These are phyloP conservation scores for Pedinophyceae sp. DNA, from an alignment of 139 green algal species.

Conservation along the genomic window DNA sequence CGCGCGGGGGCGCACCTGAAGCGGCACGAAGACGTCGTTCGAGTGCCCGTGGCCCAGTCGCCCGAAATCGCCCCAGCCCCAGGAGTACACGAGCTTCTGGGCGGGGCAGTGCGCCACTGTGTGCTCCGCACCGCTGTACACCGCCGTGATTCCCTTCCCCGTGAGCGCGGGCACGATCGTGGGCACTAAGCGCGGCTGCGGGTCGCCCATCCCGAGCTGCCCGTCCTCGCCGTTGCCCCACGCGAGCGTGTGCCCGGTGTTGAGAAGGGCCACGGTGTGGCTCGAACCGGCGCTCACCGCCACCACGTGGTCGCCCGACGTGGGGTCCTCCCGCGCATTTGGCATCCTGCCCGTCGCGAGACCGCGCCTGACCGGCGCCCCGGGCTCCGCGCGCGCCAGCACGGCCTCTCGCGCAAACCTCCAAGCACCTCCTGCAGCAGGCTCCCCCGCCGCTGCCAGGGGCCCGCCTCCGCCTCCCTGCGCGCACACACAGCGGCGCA, in stretches of 20 bases:
- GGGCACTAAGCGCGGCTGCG: constrained; percentile 11
- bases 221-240: constrained; percentile 80
- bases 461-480: too few species aligned
- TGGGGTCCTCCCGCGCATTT: too few species aligned
- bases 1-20: too few species aligned
- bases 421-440: too few species aligned
- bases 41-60: constrained; percentile 60
- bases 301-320: too few species aligned
- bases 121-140: constrained; percentile 74
- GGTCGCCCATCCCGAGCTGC: constrained; percentile 23
- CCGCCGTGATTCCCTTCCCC: constrained; percentile 13
- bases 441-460: too few species aligned
- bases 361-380: too few species aligned
- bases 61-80: constrained; percentile 84
- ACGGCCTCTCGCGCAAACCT: too few species aligned
- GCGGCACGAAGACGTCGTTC: constrained; percentile 52
- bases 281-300: constrained; percentile 18
- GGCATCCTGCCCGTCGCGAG: too few species aligned
- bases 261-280: constrained; percentile 21
- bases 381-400: too few species aligned
- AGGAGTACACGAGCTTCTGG: constrained; percentile 46
- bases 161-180: constrained; percentile 16
- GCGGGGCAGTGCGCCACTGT: constrained; percentile 37
- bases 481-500: too few species aligned
- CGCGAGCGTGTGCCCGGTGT: constrained; percentile 10